Evolutionary conservation across 352 stramenopile genomes (phyloP), one percentile per base, ranked within the genome.

Genomic region (Globisporangium viniferum): DNA sequence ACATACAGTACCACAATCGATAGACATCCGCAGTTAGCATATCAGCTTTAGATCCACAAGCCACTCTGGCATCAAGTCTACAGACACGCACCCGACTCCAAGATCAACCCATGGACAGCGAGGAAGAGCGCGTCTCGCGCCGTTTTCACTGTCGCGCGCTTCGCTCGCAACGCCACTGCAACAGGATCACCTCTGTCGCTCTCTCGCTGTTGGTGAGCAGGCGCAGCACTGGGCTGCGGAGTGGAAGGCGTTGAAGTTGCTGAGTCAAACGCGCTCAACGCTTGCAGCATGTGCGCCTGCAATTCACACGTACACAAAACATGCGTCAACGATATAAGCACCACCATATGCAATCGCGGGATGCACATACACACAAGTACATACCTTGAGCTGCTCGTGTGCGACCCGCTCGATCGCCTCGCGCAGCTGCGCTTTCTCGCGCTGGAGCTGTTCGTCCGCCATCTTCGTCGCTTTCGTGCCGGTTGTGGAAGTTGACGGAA

Each of bases 261-360:
- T 48, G 68, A 53, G 33, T 74, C 54, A 35, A 93, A 93, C 18
- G 69, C 67, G 14, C 74, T 72, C 15, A 96, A 58, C n/a, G 86
- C 86, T 51, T 72, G 61, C 27, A 84, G 62, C 86, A 96, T 96
- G 74, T 96, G 77, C 53, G 67, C 75, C 88, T 96, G 64, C 10
- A 33, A 24, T 36, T 49, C 20, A 58, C 1, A 33, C 39, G 53
- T 9, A 48, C 53, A 48, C 33, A 36, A 46, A 6, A n/a, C 18
- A 55, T 24, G 9, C 15, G 44, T 20, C 4, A 49, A 15, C 2
- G 0, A 31, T 15, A 20, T 2, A 18, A 36, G 33, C 20, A 35
- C 12, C 31, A 41, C 18, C 20, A 56, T 9, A 20, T 5, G 29
- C 14, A 49, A 22, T 4, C 18, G 2, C 20, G 5, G 4, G 9